These are phyloP conservation scores for Nematodospora valgi DNA, from an alignment of 805 yeast genomes.

Conservation along the genomic window DNA sequence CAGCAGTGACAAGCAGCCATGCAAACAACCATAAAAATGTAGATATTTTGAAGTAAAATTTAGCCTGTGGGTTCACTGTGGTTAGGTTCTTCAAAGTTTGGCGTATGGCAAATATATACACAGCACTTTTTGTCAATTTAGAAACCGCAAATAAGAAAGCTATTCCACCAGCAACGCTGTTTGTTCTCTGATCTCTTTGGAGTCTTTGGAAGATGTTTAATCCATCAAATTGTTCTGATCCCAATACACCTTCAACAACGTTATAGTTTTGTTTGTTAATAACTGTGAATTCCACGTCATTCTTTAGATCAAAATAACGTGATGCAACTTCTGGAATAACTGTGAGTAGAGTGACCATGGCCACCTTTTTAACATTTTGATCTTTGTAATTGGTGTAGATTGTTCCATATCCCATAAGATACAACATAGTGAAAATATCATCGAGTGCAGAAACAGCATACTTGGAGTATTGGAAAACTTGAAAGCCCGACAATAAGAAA, in stretches of 20 bases:
- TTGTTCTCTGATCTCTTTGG: neutral
- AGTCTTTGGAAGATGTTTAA: neutral
- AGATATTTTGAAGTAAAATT: neutral
- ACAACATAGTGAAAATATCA: conserved; percentile 4
- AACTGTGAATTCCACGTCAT: neutral
- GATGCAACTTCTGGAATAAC: neutral
- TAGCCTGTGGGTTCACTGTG: neutral
- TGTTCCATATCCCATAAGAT: conserved; percentile 6
- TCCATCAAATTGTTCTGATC: conserved; percentile 1
- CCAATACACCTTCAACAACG: conserved; percentile 3
- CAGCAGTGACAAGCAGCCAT: conserved; percentile 2
- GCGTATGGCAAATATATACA: conserved; percentile 1
- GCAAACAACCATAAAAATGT: conserved; percentile 3
- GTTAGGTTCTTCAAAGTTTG: neutral
- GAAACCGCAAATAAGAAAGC: conserved; percentile 4
- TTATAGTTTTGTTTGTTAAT: conserved; percentile 2
- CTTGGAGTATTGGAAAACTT: conserved; percentile 2
- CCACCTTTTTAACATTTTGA: neutral
- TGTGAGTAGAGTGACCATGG: neutral
- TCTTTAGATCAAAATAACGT: conserved; percentile 3
- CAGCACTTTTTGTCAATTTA: conserved; percentile 1
- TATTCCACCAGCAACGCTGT: neutral
- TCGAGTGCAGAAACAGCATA: neutral
- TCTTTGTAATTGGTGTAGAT: neutral
- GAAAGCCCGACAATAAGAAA: neutral